A percentile compares a stretch with the other conserved stretches of the same genome.
Conservation (phyloP, 1,284 basidiomycete species). For the Fomitopsis betulina region DNA sequence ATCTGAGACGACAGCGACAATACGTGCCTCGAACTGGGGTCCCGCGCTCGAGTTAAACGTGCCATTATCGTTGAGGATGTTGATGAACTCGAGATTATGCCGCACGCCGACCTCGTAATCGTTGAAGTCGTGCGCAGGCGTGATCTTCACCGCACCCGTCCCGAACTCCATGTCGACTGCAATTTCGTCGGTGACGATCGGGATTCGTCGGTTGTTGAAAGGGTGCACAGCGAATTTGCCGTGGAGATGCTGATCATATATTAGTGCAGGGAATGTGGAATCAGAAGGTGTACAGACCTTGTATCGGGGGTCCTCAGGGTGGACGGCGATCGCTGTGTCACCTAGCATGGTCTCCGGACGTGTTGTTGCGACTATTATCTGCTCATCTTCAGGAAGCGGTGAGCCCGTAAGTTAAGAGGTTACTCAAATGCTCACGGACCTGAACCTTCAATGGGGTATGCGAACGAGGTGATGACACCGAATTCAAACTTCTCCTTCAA, state of each 20-base stretch:
- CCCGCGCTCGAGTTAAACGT: conserved; percentile 94
- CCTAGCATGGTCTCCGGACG: conserved; percentile 99
- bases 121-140: conserved; percentile 97
- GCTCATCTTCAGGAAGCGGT: conserved; percentile 59
- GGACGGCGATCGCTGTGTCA: conserved; percentile 96
- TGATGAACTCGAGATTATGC: conserved; percentile 92
- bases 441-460: conserved; percentile 86
- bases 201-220: conserved; percentile 84
- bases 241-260: conserved; percentile 63
- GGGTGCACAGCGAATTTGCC: conserved; percentile 93
- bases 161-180: conserved; percentile 95
- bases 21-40: conserved; percentile 48
- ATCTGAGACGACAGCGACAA: neutral
- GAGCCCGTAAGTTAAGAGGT: neutral
- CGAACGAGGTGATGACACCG: conserved; percentile 94
- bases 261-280: neutral
- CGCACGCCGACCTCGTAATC: conserved; percentile 94
- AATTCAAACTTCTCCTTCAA: conserved; percentile 95
- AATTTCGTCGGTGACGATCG: conserved; percentile 80
- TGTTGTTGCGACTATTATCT: conserved; percentile 93
- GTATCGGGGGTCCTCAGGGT: conserved; percentile 93
- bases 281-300: conserved; percentile 31
- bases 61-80: conserved; percentile 95
- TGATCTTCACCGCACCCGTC: conserved; percentile 99
- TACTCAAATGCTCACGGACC: conserved; percentile 36